Conservation (phyloP, 1,284 basidiomycete genomes). For the Gymnopus androsaceus region DNA sequence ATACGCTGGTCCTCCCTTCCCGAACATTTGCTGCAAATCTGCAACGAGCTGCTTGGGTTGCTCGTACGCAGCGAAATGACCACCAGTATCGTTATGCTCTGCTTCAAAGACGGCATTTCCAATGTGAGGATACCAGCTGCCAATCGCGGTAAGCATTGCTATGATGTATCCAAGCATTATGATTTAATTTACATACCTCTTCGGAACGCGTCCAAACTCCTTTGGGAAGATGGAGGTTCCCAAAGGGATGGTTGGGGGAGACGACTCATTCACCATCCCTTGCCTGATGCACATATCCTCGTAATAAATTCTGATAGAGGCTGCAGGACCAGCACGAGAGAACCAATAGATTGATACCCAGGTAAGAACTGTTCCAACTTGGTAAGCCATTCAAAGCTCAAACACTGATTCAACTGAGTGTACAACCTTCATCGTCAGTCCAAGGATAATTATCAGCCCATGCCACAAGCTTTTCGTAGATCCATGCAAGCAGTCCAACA, state of each 20-base stretch:
- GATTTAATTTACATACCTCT: not conserved
- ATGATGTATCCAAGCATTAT: not conserved
- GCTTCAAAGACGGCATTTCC: conserved; percentile 9
- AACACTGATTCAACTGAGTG: too few species aligned
- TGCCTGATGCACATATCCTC: too few species aligned
- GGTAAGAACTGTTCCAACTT: conserved; percentile 1
- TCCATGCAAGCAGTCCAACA: conserved; percentile 56
- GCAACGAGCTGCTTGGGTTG: conserved; percentile 5
- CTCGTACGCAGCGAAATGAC: conserved; percentile 12
- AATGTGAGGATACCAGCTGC: not conserved
- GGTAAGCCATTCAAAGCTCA: too few species aligned
- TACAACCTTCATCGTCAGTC: conserved; percentile 15
- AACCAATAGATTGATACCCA: conserved; percentile 14
- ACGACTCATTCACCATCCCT: too few species aligned
- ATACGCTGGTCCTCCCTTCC: conserved; percentile 14
- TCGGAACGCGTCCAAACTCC: conserved; percentile 3
- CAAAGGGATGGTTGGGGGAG: too few species aligned
- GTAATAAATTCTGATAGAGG: conserved; percentile 11
- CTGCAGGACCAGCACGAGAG: conserved; percentile 10
- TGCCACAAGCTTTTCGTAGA: conserved; percentile 55
- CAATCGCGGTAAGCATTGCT: not conserved
- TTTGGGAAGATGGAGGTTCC: conserved; percentile 12
- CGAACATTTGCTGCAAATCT: conserved; percentile 11
- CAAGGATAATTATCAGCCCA: conserved; percentile 42
- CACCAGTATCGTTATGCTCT: conserved; percentile 4